A percentile compares a stretch with the other conserved stretches of the same genome.
Evolutionary conservation across 1,139 yeast species (phyloP).

Genomic region (Insectozyma bohioensis): DNA sequence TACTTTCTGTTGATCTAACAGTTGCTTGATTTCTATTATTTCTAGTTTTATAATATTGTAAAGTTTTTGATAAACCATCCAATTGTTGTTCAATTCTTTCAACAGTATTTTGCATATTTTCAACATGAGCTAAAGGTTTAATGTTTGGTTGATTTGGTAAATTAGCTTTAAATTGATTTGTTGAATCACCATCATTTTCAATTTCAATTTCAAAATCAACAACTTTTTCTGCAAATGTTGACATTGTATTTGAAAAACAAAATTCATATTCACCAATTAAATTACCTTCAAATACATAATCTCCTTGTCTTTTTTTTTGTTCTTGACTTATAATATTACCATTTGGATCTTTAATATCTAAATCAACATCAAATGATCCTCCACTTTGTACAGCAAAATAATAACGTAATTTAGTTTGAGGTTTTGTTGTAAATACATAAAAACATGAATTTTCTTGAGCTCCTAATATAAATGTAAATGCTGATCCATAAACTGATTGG

Average conservation of each 20-base stretch:
- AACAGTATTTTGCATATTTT: slow-evolving; percentile 59
- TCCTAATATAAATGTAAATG: slow-evolving; percentile 75
- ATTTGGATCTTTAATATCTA: slow-evolving; percentile 68
- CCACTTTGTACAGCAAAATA: slow-evolving; percentile 94
- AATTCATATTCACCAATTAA: slow-evolving; percentile 83
- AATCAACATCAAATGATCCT: slow-evolving; percentile 83
- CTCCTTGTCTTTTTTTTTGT: slow-evolving; percentile 79
- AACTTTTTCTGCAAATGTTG: slow-evolving; percentile 82
- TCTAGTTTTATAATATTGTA: slow-evolving; percentile 89
- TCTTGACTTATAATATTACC: slow-evolving; percentile 58
- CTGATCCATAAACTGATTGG: slow-evolving; percentile 27
- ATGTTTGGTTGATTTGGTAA: slow-evolving; percentile 64
- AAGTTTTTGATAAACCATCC: slow-evolving; percentile 59
- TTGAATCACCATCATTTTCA: slow-evolving; percentile 42
- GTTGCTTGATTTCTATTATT: slow-evolving; percentile 90
- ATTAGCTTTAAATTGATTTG: slow-evolving; percentile 51
- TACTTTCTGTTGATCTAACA: slow-evolving; percentile 81
- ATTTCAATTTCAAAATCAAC: slow-evolving; percentile 82
- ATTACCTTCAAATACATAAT: slow-evolving; percentile 72
- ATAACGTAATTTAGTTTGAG: slow-evolving; percentile 67
- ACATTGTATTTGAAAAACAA: slow-evolving; percentile 86
- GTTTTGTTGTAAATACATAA: slow-evolving; percentile 68
- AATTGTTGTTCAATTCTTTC: slow-evolving; percentile 67
- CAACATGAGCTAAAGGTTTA: slow-evolving; percentile 57
- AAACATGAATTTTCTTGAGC: slow-evolving; percentile 80